Percentiles rank a stretch among this genome's conserved stretches.
Evolutionary conservation across 176 grass and related monocot genomes (phyloP).

Genomic region (Bothriochloa decipiens): DNA sequence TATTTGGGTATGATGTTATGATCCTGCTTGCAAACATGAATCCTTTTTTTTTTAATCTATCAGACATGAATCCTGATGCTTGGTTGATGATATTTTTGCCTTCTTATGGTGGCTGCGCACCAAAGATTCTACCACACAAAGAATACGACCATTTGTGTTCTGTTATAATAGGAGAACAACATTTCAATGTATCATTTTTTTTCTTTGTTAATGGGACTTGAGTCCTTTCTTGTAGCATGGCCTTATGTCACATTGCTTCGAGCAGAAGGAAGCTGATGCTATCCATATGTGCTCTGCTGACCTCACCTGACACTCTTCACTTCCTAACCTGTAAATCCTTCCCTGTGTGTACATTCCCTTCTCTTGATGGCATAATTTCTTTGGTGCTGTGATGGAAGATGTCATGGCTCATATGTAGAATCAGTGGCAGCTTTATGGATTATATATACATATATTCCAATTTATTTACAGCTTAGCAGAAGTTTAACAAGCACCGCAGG

Average conservation of each 20-base stretch:
- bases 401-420: not conserved
- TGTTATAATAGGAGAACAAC: not conserved
- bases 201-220: not conserved
- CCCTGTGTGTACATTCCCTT: not conserved
- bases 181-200: slow-evolving; percentile 10
- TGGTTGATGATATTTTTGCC: not conserved
- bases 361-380: not conserved
- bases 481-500: not conserved
- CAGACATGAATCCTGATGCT: slow-evolving; percentile 2
- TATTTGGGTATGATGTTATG: not conserved
- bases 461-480: not conserved
- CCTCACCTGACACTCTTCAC: not conserved
- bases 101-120: not conserved
- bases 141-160: not conserved
- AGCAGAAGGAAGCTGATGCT: slow-evolving; percentile 13
- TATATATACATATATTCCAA: not conserved
- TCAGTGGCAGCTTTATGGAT: not conserved
- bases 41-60: not conserved
- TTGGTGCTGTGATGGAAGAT: slow-evolving; percentile 12
- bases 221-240: slow-evolving; percentile 8
- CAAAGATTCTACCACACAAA: not conserved
- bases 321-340: not conserved
- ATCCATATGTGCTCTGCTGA: not conserved
- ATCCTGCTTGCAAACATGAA: not conserved
- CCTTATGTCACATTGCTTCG: slow-evolving; percentile 2